Evolutionary conservation across 129 eudicot species (phyloP), one percentile per base, ranked within the genome.

Genomic region (Flaveria bidentis): DNA sequence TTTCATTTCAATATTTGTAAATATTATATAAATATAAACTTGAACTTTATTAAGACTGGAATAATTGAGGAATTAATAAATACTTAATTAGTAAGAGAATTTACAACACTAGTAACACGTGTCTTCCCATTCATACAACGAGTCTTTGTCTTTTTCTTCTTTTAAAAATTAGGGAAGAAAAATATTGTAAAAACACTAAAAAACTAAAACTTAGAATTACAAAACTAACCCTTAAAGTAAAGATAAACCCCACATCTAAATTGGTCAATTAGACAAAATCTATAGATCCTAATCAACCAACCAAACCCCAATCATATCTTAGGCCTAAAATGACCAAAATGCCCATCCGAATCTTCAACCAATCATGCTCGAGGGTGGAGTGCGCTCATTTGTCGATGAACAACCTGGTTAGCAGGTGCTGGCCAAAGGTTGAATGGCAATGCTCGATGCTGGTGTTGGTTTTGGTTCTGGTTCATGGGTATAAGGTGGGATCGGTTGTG

Each of bases 391-490:
- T 83, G 88, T 42, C 86, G 84, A 60, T 71, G 81, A 13, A 73
- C 78, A 4, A 79, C 74, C 9, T 82, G 84, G 20, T 84, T 62
- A 6, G 82, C 64, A 17, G 74, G 74, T 0, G 78, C 25, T 8
- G 85, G 73, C 96, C 96, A 90, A 9, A 85, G 89, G 77, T 90
- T 87, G 49, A 90, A 84, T 0, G 90, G 86, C 17, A 85, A 69
- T 45, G 85, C 46, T 14, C 90, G 4, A 5, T 53, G 50, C 50
- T 45, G 88, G 56, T 80, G 81, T 36, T 36, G 41, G 62, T 80
- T 81, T 26, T 71, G 81, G 69, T 47, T 76, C 13, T 76, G 82
- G 73, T 50, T 75, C 20, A 28, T 2, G 30, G 60, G 46, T 6
- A 72, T 72, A 25, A 46, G 64, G 41, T 79, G 79, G 51, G 73